phyloP scores from a whole-genome alignment of 176 grass and related monocot genomes.

The Triticum dicoccoides region DNA sequence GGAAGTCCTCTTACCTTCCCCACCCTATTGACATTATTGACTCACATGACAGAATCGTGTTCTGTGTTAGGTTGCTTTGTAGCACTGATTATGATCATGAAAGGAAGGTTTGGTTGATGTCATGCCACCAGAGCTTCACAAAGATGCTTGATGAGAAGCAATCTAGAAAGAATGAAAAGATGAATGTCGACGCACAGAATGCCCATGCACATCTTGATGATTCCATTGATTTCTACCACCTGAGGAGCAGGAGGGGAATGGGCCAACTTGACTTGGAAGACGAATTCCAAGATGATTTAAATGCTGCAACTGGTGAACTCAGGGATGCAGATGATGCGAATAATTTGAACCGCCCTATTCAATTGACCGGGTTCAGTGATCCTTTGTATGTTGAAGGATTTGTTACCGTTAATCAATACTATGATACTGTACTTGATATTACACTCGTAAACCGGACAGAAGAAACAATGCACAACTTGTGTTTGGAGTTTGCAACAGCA shows the following conservation, averaged over 20 bases:
- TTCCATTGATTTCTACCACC: slow-evolving; percentile 83
- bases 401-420: slow-evolving; percentile 36
- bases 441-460: slow-evolving; percentile 48
- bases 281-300: neutral
- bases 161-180: slow-evolving; percentile 37
- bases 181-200: slow-evolving; percentile 56
- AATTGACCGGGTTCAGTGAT: neutral
- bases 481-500: neutral
- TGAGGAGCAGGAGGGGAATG: slow-evolving; percentile 40
- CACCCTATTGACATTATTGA: slow-evolving; percentile 67
- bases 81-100: slow-evolving; percentile 39
- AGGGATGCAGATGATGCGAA: neutral
- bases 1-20: slow-evolving; percentile 40
- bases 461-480: slow-evolving; percentile 55
- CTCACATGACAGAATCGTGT: slow-evolving; percentile 45
- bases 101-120: slow-evolving; percentile 61
- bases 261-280: neutral
- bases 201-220: slow-evolving; percentile 65
- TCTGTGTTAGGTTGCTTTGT: slow-evolving; percentile 66
- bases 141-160: slow-evolving; percentile 30
- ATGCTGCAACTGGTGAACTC: neutral
- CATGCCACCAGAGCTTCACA: slow-evolving; percentile 54
- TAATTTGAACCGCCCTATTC: neutral
- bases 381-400: neutral
- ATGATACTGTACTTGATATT: slow-evolving; percentile 55